Conservation (phyloP, 352 stramenopile genomes). For the Phytophthora nicotianae region DNA sequence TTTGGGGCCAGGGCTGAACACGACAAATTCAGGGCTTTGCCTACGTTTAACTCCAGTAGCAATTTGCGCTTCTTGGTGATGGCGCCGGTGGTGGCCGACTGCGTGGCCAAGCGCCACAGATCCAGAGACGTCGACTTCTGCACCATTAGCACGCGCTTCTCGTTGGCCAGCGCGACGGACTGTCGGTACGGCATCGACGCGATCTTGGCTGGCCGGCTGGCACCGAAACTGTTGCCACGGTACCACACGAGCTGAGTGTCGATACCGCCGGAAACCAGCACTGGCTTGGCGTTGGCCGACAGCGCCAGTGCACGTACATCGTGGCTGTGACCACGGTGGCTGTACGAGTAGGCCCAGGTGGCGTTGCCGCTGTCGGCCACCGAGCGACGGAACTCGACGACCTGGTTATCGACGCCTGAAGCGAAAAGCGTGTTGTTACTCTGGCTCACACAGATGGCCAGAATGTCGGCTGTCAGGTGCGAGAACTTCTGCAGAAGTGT, state of each 20-base stretch:
- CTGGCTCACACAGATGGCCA: slow-evolving; percentile 83
- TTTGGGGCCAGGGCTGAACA: slow-evolving; percentile 86
- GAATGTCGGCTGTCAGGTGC: slow-evolving; percentile 91
- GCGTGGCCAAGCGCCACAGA: slow-evolving; percentile 66
- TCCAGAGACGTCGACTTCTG: slow-evolving; percentile 77
- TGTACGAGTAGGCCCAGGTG: slow-evolving; percentile 86
- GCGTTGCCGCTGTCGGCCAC: slow-evolving; percentile 39
- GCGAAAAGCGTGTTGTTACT: slow-evolving; percentile 92
- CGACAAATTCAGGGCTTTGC: slow-evolving; percentile 76
- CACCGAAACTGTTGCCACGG: slow-evolving; percentile 81
- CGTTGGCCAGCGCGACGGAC: slow-evolving; percentile 64
- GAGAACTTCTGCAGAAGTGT: slow-evolving; percentile 94
- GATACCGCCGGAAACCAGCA: slow-evolving; percentile 92
- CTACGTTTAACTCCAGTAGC: slow-evolving; percentile 83
- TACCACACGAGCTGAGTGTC: slow-evolving; percentile 96
- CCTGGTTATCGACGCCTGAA: slow-evolving; percentile 93
- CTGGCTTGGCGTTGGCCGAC: slow-evolving; percentile 44
- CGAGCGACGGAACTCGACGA: slow-evolving; percentile 83
- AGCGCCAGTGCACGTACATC: slow-evolving; percentile 90
- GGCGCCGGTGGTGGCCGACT: slow-evolving; percentile 30
- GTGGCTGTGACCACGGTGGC: slow-evolving; percentile 90
- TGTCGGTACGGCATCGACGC: slow-evolving; percentile 88
- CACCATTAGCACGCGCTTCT: slow-evolving; percentile 77
- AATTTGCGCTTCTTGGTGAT: slow-evolving; percentile 65
- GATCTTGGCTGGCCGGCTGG: slow-evolving; percentile 85